Base-by-base conservation (phyloP, 2,329 filamentous ascomycete genomes). In the Periconia sp. region DNA sequence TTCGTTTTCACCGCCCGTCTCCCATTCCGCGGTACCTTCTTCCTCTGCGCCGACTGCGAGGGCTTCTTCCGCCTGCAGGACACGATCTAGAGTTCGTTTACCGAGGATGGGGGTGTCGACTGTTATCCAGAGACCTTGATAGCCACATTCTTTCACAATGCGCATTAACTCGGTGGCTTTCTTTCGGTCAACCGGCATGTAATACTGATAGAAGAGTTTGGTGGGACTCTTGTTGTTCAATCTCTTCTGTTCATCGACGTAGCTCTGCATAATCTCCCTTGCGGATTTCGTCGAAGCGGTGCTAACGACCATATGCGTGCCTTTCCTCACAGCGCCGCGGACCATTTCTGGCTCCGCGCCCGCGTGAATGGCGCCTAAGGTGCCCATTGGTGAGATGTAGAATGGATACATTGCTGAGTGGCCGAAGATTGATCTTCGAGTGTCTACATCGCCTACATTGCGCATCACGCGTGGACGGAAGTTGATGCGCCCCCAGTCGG, bases 1-100 rank as follows among this genome's bases (percentile, higher is more conserved):
- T 81, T 54, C 82, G 73, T 50, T 85, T 66, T 18, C 83, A 79
- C 51, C 85, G 62, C 11, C 82, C 76, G 1, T 79, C 78, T 31
- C 85, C 85, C 58, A 83, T 78, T 45, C 69, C 60, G 65, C 85
- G 19, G 76, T 76, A 0, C 76, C 75, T 54, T 75, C 75, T 41
- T 78, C 82, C 14, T 75, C 78, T 70, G 85, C 79, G 1, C 82
- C 80, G 3, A 79, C 76, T 11, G 69, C 70, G 2, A 81, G 53
- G 27, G 70, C 75, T 81, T 71, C 66, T 81, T 83, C 79, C 3
- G 79, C 79, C 50, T 72, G 69, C 7, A 72, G 54, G 23, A 66
- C 64, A 7, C 69, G 64, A 54, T 74, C 71, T n/a, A 64, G 61
- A 6, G 68, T 69, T 13, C 71, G 59, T 50, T 74, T 74, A 0